Base-by-base conservation (phyloP, 2,329 filamentous ascomycete genomes). In the Ramularia endophylla region DNA sequence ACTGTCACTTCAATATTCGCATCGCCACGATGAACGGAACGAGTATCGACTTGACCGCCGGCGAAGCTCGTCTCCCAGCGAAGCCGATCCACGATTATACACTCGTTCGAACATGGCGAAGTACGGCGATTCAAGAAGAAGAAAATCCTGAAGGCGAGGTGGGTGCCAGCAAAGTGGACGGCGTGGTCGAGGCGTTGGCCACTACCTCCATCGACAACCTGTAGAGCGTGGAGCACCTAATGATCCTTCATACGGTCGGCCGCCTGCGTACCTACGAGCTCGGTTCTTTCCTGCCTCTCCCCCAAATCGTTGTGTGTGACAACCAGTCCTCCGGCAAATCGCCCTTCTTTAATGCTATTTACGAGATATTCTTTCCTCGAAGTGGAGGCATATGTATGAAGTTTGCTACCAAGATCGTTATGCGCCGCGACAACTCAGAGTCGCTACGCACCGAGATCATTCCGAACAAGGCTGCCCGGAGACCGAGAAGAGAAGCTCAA, bases 291-390 rank as follows among this genome's bases (percentile, higher is more conserved):
- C 19, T 61, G 3, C 41, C 48, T 5, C 52, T 67, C 0, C 61
- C 66, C 11, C 54, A 59, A 36, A 40, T 61, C 20, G 51, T 81
- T 3, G 77, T 81, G 4, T 74, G 75, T 19, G 78, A 79, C 4
- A 73, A 79, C 40, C 75, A 79, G 41, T 78, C 73, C 0, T 72
- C 73, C 1, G 79, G 78, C 2, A 83, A 83, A 54, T 78, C 73
- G n/a, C 81, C 77, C 0, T 76, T 82, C 0, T 68, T 83, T 0
- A 75, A 83, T 47, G 80, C 79, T 0, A 76, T 84, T 33, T 77
- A 78, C 0, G 70, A 73, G 8, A 72, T 85, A 2, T 69, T 69
- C 0, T 82, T 83, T 33, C 74, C 77, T 0, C 63, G 71, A 8
- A 74, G 78, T 4, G 71, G 72, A 11, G 71, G 64, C 17, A 42